Evolutionary conservation across 345 rosid genomes (phyloP).

Genomic region (Eucalyptus victrix): DNA sequence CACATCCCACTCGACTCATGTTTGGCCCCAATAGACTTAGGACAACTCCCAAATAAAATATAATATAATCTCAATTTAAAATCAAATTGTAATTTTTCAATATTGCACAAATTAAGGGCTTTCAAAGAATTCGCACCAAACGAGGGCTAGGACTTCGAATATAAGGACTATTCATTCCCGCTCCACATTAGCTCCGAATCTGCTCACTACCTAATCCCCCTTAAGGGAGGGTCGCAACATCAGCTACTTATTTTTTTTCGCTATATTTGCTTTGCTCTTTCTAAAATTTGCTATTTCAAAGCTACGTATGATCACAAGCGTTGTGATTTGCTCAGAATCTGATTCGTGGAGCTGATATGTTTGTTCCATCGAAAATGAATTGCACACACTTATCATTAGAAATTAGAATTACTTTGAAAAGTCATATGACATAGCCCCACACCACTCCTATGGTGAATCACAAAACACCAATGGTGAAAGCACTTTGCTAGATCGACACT

Average conservation of each 20-base stretch:
- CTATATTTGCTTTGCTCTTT: not conserved
- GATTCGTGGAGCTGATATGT: accelerated
- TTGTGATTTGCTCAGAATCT: not conserved
- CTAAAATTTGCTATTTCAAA: not conserved
- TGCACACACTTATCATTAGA: not conserved
- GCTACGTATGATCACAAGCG: not conserved
- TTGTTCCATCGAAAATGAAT: not conserved
- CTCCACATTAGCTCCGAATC: not conserved
- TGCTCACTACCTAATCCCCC: not conserved
- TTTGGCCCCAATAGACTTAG: accelerated
- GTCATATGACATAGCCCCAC: not conserved
- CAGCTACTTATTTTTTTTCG: not conserved
- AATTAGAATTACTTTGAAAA: too few relatives aligned
- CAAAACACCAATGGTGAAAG: not conserved
- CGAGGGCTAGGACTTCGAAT: not conserved
- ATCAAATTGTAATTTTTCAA: not conserved
- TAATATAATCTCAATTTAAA: not conserved
- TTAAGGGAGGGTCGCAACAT: not conserved
- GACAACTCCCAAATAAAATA: not conserved
- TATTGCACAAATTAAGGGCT: not conserved
- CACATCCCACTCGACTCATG: not conserved
- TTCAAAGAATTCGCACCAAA: not conserved
- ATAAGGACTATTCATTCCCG: not conserved
- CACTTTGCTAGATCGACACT: accelerated
- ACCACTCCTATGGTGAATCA: not conserved